Evolutionary conservation across 139 green algal genomes (phyloP), one percentile per base, ranked within the genome.

Genomic region (Micractinium sp.): DNA sequence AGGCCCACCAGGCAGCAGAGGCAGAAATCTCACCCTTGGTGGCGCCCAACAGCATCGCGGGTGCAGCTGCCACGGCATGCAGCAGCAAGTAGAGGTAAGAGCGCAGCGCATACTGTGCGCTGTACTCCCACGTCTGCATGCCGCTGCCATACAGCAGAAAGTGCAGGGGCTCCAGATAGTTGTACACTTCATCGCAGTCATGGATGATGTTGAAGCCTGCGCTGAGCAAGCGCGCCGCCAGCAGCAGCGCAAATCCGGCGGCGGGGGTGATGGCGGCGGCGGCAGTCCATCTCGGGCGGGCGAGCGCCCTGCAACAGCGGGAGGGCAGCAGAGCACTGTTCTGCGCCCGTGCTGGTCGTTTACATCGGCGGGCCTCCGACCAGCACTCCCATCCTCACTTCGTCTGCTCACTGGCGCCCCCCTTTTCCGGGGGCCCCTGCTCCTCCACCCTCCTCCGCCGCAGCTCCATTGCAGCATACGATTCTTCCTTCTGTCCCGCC

Each of bases 151-250:
- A 93, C 7, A 97, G 36, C 27, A 98, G 76, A 82, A 94, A 97
- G 87, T 99, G 96, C 29, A 99, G 93, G 18, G 96, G 96, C 85
- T 99, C 96, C 95, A 96, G 97, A 87, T 98, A 99, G 90, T 99
- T 99, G 93, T 91, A 99, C 0, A 95, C 94, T 89, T 99, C 96
- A 79, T 99, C 96, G 91, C 96, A 99, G 88, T 99, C 96, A 60
- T 98, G 96, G 33, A 99, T 91, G 41, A 98, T 95, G 91, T 98
- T 98, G 74, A 92, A 88, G 0, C 15, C n/a, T 0, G 94, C 93
- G 81, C 89, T 92, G 41, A 90, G 14, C 39, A 93, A 38, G 13
- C 94, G 85, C 18, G 87, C 87, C 14, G n/a, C 31, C 20, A 94
- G 56, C 74, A 96, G 88, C 29, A 93, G 38, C 60, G 76, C 75